These are phyloP conservation scores for Usnea hakonensis DNA, from an alignment of 495 filamentous ascomycete species.

Conservation along the genomic window DNA sequence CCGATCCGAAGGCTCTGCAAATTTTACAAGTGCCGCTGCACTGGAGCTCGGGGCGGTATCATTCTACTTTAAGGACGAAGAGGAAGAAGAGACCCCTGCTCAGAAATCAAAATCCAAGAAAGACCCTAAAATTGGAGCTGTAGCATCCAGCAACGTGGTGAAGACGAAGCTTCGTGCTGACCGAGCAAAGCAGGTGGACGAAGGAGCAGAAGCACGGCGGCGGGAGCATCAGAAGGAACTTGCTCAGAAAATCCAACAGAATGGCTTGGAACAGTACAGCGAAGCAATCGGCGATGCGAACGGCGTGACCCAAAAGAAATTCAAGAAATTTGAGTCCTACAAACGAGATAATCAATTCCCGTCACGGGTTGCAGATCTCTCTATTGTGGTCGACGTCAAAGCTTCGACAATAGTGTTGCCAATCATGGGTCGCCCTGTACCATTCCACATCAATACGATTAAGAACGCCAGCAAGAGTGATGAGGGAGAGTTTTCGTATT, in stretches of 20 bases:
- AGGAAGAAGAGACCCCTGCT: conserved; percentile 58
- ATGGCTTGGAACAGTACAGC: conserved; percentile 75
- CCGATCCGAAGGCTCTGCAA: conserved; percentile 44
- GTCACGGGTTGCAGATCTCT: conserved; percentile 67
- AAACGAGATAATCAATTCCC: conserved; percentile 97
- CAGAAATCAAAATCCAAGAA: conserved; percentile 71
- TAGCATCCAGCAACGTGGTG: conserved; percentile 85
- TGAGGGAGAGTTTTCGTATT: conserved; percentile 86
- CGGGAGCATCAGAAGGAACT: conserved; percentile 92
- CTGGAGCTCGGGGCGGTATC: conserved; percentile 84
- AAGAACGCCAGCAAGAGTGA: conserved; percentile 95
- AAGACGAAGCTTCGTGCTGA: conserved; percentile 91
- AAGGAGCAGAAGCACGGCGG: conserved; percentile 79
- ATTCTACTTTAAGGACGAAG: conserved; percentile 94
- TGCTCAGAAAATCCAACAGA: conserved; percentile 75
- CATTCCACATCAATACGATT: conserved; percentile 98
- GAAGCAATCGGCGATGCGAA: conserved; percentile 75
- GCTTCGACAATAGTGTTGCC: conserved; percentile 85
- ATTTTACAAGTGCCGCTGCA: conserved; percentile 89
- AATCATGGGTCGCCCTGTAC: conserved; percentile 95
- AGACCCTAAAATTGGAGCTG: conserved; percentile 70
- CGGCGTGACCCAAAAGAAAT: conserved; percentile 87
- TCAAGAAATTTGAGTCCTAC: conserved; percentile 98
- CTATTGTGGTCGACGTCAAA: conserved; percentile 83
- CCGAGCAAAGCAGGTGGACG: conserved; percentile 73